A percentile compares a stretch with the other conserved stretches of the same genome.
Conservation (phyloP, 257 asterid genomes). For the Eucommia ulmoides region DNA sequence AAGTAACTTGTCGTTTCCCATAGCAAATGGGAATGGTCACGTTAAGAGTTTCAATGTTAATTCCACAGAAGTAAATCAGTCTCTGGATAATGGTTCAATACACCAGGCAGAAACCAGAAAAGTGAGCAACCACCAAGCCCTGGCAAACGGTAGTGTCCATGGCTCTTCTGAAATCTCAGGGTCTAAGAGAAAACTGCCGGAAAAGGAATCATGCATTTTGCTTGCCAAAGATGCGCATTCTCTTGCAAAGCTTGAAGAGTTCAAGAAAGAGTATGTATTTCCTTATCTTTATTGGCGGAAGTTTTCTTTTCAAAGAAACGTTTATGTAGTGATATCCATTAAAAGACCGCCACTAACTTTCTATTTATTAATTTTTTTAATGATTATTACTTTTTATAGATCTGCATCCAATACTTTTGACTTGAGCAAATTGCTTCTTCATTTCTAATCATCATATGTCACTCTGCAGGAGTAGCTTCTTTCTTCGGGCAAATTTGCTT, state of each 20-base stretch:
- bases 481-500: background rate
- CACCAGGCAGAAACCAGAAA: constrained; percentile 10
- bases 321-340: too few relatives aligned
- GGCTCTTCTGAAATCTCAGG: constrained; percentile 25
- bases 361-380: constrained; percentile 3
- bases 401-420: background rate
- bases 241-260: constrained; percentile 47
- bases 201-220: constrained; percentile 33
- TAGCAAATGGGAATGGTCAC: constrained; percentile 25
- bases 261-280: constrained; percentile 61
- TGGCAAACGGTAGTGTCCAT: constrained; percentile 21
- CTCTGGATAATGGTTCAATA: constrained; percentile 18
- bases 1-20: constrained; percentile 16
- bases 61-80: constrained; percentile 16
- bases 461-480: background rate
- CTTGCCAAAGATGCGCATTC: constrained; percentile 49
- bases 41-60: constrained; percentile 13
- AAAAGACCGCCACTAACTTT: too few relatives aligned
- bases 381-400: constrained; percentile 1
- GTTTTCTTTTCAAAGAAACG: too few relatives aligned
- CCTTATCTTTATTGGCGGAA: background rate
- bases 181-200: constrained; percentile 50
- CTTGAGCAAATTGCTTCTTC: too few relatives aligned
- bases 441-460: background rate
- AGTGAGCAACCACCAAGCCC: constrained; percentile 16